Evolutionary conservation across 2,329 filamentous ascomycete genomes (phyloP), one percentile per base, ranked within the genome.

Genomic region (Diaporthe sp.): DNA sequence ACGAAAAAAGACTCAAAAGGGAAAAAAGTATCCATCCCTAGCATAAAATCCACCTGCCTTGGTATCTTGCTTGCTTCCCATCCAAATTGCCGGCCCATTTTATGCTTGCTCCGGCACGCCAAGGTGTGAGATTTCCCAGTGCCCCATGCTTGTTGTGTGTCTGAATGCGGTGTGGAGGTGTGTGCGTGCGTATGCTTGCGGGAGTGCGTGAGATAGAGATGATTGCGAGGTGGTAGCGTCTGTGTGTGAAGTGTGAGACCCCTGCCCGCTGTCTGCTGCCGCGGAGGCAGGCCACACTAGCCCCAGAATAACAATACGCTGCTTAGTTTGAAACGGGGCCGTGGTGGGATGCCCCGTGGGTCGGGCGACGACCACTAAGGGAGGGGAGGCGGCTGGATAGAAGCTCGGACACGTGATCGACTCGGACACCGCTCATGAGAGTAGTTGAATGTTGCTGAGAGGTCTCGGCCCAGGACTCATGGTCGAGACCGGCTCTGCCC

Each of bases 11-110:
- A 34, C 20, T 15, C 12, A 55, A 37, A 37, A 25, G 12, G 15
- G 28, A 34, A 20, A 25, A 39, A 42, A 28, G 31, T 28, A 28
- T 42, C n/a, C n/a, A 55, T 4, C 4, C 65, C 65, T 42, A 70
- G 65, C 65, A 42, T 70, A 42, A 55, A 61, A 42, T 44, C 60
- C 51, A 60, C 72, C 75, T 47, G 57, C 61, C 58, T 55, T 72
- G 72, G 67, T 65, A 74, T 75, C 60, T 76, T 70, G 12, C 28
- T 55, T 28, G 49, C 49, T 53, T 44, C 65, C 71, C 44, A 68
- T 68, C 60, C 63, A 61, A 67, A 55, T 75, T 75, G 49, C 61
- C 67, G 44, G 65, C 72, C 63, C 60, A 63, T 73, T 63, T 65
- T 55, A 57, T 57, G 58, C 55, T 55, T 44, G 44, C 58, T 75